Evolutionary conservation across 805 yeast species (phyloP), one percentile per base, ranked within the genome.

Genomic region (Ogataea polymorpha): DNA sequence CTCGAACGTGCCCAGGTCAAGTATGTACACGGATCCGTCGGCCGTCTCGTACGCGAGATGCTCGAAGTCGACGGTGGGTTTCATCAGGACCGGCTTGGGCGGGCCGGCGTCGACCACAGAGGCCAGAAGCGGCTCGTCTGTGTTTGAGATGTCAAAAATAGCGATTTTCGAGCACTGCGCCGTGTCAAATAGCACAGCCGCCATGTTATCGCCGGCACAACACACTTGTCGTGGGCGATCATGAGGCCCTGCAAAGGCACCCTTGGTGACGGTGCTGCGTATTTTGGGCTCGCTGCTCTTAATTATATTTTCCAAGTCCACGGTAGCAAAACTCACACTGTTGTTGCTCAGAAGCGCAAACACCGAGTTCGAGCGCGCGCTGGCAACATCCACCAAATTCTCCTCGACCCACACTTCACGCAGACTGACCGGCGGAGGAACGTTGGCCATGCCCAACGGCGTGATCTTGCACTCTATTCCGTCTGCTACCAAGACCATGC

Each of bases 391-490:
- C 15, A 71, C 59, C 6, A 88, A 78, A 42, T 77, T 77, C 1
- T 66, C 69, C 7, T 68, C 70, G 10, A 79, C 65, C 8, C 72
- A 76, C 37, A 87, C 62, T 35, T 80, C 86, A 43, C 95, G 73
- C 56, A 74, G 82, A 17, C 86, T 74, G 58, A 87, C 79, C 31
- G 99, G 99, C 1, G 99, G 99, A 3, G 99, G 99, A 9, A 88
- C 91, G 58, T 82, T 88, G 2, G 96, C 96, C 23, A 81, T 58
- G 1, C 84, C 73, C 26, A 93, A 69, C 0, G 98, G 97, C 0
- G 99, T 91, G 16, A 89, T 65, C 50, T 79, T 77, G 11, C 82
- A 75, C 10, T 73, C 70, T 1, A 61, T 53, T 2, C 96, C 96
- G 65, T 93, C 98, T 25, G 83, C 70, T 0, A 91, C 96, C 15